A percentile compares a stretch with the other conserved stretches of the same genome.
phyloP scores from a whole-genome alignment of 441 rosid species.

The Corymbia citriodora region DNA sequence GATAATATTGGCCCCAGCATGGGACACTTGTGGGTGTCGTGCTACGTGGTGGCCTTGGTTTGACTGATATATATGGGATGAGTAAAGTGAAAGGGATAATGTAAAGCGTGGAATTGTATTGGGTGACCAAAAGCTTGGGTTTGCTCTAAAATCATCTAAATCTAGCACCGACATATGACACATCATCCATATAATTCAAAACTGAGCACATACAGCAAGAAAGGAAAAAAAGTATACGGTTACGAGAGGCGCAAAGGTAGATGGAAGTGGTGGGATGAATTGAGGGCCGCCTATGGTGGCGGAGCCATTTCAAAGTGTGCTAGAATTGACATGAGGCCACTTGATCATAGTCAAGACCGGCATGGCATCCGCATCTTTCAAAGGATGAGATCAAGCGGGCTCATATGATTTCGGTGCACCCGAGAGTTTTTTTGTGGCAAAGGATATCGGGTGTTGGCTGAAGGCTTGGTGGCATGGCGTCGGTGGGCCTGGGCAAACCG shows the following conservation, averaged over 20 bases:
- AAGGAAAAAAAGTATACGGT: neutral
- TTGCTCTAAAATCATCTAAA: neutral
- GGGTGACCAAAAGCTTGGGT: neutral
- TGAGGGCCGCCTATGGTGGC: neutral
- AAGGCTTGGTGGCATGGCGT: neutral
- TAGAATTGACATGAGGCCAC: neutral
- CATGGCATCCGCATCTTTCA: neutral
- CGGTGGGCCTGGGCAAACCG: neutral
- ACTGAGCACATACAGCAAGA: neutral
- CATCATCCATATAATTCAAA: neutral
- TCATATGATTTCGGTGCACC: neutral
- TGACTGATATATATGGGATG: neutral
- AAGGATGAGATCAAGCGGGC: neutral
- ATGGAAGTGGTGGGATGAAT: neutral
- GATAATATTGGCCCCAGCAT: neutral
- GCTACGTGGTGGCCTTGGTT: neutral
- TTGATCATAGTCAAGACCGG: neutral
- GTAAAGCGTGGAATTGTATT: neutral
- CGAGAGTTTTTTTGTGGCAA: neutral
- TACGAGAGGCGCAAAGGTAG: neutral
- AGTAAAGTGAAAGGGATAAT: neutral
- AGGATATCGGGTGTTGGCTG: neutral
- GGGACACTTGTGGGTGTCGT: neutral
- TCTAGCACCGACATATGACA: neutral
- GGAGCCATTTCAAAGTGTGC: neutral